These are phyloP conservation scores for Cutaneotrichosporon cutaneum DNA, from an alignment of 1,284 basidiomycete genomes.

Conservation along the genomic window DNA sequence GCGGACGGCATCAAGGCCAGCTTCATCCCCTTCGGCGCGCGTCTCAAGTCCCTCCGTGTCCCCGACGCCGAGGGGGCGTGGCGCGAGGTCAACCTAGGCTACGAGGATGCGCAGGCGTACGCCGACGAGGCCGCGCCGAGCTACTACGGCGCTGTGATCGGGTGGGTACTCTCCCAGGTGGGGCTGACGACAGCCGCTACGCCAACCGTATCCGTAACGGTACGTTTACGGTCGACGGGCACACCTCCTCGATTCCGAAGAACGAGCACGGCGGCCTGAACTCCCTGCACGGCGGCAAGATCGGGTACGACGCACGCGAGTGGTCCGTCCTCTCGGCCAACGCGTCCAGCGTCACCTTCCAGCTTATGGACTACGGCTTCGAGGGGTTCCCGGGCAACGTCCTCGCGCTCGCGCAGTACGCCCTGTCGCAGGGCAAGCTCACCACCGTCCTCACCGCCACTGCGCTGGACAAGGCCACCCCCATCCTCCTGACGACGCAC, in stretches of 20 bases:
- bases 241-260: slow-evolving; percentile 25
- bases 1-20: slow-evolving; percentile 39
- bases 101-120: slow-evolving; percentile 27
- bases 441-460: slow-evolving; percentile 13
- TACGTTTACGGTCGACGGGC: slow-evolving; percentile 32
- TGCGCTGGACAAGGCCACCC: slow-evolving; percentile 31
- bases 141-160: slow-evolving; percentile 39
- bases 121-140: slow-evolving; percentile 25
- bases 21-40: slow-evolving; percentile 38
- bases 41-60: slow-evolving; percentile 36
- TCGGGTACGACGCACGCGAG: slow-evolving; percentile 30
- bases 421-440: slow-evolving; percentile 23
- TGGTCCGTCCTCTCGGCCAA: slow-evolving; percentile 24
- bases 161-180: slow-evolving; percentile 24
- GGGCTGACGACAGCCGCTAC: slow-evolving; percentile 27
- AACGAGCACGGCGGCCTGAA: slow-evolving; percentile 40
- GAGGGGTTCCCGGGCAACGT: slow-evolving; percentile 41
- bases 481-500: slow-evolving; percentile 42
- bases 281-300: slow-evolving; percentile 29
- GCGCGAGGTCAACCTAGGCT: slow-evolving; percentile 38
- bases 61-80: slow-evolving; percentile 28
- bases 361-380: slow-evolving; percentile 25
- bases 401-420: slow-evolving; percentile 34
- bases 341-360: slow-evolving; percentile 21
- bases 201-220: slow-evolving; percentile 43